phyloP scores from a whole-genome alignment of 345 rosid species.

The Microcos paniculata region DNA sequence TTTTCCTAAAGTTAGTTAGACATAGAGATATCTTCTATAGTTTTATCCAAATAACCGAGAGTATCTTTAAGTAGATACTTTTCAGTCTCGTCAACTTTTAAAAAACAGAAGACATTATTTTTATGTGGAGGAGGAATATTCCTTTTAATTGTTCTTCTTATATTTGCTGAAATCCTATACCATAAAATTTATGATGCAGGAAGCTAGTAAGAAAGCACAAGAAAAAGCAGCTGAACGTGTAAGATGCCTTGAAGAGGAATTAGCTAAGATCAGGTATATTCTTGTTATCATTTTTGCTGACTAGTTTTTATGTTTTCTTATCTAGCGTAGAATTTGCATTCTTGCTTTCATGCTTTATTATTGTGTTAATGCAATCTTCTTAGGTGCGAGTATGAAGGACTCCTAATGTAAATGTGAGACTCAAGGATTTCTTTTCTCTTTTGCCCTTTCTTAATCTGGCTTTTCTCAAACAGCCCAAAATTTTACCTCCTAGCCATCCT shows the following conservation, averaged over 20 bases:
- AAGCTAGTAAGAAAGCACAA: slow-evolving; percentile 72
- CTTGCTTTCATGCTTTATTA: background rate
- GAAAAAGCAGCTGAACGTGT: slow-evolving; percentile 68
- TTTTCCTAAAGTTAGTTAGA: too few species aligned
- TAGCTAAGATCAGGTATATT: slow-evolving; percentile 63
- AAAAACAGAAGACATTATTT: too few species aligned
- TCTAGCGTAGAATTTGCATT: background rate
- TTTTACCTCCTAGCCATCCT: background rate
- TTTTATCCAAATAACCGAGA: too few species aligned
- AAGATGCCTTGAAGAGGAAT: slow-evolving; percentile 77
- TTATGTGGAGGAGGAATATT: background rate
- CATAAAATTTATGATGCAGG: slow-evolving; percentile 43
- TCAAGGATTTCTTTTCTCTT: background rate
- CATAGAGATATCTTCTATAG: too few species aligned
- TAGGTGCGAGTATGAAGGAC: background rate
- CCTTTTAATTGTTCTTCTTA: background rate
- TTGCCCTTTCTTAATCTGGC: background rate
- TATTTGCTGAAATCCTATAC: slow-evolving; percentile 10
- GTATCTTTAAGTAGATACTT: too few species aligned
- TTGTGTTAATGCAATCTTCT: background rate
- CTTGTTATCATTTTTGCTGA: background rate
- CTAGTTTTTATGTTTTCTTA: background rate
- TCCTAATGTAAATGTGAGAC: background rate
- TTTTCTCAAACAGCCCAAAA: background rate
- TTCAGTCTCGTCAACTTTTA: too few species aligned